phyloP scores from a whole-genome alignment of 495 filamentous ascomycete genomes.

The Penicillium subrubescens region DNA sequence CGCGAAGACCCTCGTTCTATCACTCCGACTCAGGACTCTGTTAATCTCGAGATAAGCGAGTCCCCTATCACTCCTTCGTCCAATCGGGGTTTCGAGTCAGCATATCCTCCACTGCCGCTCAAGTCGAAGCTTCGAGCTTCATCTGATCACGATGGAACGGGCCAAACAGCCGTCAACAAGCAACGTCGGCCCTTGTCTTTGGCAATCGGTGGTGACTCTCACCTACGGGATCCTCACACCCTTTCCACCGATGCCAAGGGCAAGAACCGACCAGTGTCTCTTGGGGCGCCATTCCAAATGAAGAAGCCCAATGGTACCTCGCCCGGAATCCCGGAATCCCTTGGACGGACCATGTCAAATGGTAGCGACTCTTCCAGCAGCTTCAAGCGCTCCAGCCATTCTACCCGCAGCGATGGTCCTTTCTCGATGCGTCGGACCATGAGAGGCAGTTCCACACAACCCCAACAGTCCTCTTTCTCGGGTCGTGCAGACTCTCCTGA shows the following conservation, averaged over 20 bases:
- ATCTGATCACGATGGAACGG: constrained; percentile 8
- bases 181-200: constrained; percentile 29
- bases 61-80: constrained; percentile 23
- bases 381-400: constrained; percentile 54
- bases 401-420: constrained; percentile 35
- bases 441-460: constrained; percentile 39
- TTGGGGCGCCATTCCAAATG: constrained; percentile 28
- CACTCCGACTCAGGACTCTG: constrained; percentile 25
- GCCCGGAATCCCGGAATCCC: constrained; percentile 13
- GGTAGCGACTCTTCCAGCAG: constrained; percentile 65
- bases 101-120: constrained; percentile 23
- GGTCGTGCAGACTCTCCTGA: constrained; percentile 33
- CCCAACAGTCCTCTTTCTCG: constrained; percentile 28
- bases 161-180: constrained; percentile 16
- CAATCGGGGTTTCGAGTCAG: constrained; percentile 21
- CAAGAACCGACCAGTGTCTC: constrained; percentile 30
- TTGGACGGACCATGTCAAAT: constrained; percentile 43
- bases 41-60: constrained; percentile 18
- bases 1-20: constrained; percentile 26
- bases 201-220: constrained; percentile 19
- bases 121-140: constrained; percentile 11
- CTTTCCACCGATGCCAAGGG: constrained; percentile 8
- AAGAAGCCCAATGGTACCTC: neutral
- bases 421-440: constrained; percentile 60
- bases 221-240: constrained; percentile 15